Evolutionary conservation across 2,329 filamentous ascomycete species (phyloP).

Genomic region (Alternaria sp.): DNA sequence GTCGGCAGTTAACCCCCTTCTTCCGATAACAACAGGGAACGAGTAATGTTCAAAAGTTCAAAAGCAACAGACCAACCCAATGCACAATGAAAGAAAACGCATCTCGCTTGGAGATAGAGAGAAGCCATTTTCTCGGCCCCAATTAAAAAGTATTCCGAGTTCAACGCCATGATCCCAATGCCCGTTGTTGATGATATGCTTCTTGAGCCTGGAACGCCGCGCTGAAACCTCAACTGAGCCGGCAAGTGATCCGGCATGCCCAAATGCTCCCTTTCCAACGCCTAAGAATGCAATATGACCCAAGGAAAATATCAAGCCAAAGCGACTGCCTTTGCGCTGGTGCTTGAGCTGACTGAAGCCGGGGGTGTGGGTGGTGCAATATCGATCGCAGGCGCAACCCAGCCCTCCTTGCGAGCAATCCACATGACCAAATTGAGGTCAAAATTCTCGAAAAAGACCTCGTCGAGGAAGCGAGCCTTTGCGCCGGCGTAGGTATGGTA

Average conservation of each 20-base stretch:
- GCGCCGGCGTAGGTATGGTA: slow-evolving; percentile 68
- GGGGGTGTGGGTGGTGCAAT: slow-evolving; percentile 31
- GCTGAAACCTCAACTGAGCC: background rate
- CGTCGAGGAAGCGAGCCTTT: slow-evolving; percentile 57
- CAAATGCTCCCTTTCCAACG: background rate
- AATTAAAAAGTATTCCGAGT: background rate
- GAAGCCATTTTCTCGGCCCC: background rate
- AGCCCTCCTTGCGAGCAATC: slow-evolving; percentile 43
- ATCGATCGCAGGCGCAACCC: slow-evolving; percentile 25
- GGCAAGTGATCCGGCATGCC: background rate
- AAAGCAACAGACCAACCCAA: background rate
- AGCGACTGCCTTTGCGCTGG: slow-evolving; percentile 15
- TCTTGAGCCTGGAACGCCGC: slow-evolving; percentile 4
- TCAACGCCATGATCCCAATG: slow-evolving; percentile 5
- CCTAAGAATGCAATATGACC: background rate
- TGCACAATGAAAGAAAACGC: background rate
- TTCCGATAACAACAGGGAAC: background rate
- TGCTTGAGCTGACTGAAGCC: slow-evolving; percentile 22
- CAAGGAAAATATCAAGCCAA: slow-evolving; percentile 1
- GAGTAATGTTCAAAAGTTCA: background rate
- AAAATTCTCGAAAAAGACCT: slow-evolving; percentile 54
- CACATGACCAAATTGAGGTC: slow-evolving; percentile 51
- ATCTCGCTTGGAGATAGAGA: background rate
- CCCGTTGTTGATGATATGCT: background rate
- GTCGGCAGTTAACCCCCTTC: background rate